Percentiles rank a stretch among this genome's conserved stretches.
These are phyloP conservation scores for Stylonectria norvegica DNA, from an alignment of 2,329 filamentous ascomycete species.

Conservation along the genomic window DNA sequence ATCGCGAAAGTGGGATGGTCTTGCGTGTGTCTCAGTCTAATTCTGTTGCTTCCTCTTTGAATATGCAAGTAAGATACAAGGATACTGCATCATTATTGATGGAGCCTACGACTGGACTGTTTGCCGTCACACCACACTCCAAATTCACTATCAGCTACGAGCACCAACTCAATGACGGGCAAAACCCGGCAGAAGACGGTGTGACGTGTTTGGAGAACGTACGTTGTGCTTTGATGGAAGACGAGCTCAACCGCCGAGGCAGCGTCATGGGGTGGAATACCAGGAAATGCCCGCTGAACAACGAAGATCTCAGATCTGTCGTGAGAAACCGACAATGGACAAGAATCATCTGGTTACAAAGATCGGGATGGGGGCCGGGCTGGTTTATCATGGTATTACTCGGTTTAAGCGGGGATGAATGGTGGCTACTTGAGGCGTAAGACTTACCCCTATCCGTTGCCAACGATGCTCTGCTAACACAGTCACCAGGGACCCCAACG, in stretches of 20 bases:
- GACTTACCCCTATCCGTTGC: slow-evolving; percentile 25
- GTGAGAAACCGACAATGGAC: slow-evolving; percentile 62
- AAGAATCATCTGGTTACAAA: slow-evolving; percentile 66
- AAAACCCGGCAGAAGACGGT: slow-evolving; percentile 56
- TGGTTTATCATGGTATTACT: slow-evolving; percentile 73
- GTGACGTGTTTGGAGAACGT: slow-evolving; percentile 57
- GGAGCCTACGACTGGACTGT: slow-evolving; percentile 74
- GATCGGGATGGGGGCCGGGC: slow-evolving; percentile 64
- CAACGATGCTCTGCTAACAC: slow-evolving; percentile 14
- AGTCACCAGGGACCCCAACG: slow-evolving; percentile 24
- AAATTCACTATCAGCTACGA: slow-evolving; percentile 57
- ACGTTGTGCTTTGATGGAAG: slow-evolving; percentile 58
- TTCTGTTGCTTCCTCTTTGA: slow-evolving; percentile 64
- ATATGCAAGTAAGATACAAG: slow-evolving; percentile 65
- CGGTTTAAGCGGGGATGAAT: slow-evolving; percentile 69
- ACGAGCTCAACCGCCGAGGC: slow-evolving; percentile 59
- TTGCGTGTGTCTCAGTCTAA: slow-evolving; percentile 57
- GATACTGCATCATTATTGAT: slow-evolving; percentile 61
- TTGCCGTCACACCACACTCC: slow-evolving; percentile 65
- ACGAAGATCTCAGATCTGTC: slow-evolving; percentile 56
- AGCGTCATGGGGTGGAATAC: slow-evolving; percentile 63
- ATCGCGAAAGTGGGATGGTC: slow-evolving; percentile 55
- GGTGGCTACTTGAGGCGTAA: slow-evolving; percentile 71
- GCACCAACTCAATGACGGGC: slow-evolving; percentile 58
- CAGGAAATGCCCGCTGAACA: slow-evolving; percentile 45